A percentile compares a stretch with the other conserved stretches of the same genome.
Conservation (phyloP, 192 early-diverging fungal genomes). For the Coemansia sp. region DNA sequence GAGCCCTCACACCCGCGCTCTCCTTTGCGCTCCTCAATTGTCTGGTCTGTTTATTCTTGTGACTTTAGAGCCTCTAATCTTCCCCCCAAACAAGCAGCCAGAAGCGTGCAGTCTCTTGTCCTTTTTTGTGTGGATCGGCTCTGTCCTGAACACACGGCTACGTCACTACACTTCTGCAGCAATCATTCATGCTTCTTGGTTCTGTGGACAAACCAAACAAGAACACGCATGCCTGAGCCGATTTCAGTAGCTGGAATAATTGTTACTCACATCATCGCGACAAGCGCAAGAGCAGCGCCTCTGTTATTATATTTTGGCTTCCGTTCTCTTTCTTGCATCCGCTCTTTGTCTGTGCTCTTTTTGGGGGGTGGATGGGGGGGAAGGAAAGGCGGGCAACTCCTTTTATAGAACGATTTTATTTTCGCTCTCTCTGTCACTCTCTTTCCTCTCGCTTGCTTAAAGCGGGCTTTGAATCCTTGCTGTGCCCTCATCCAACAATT, state of each 20-base stretch:
- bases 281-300: background rate
- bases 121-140: background rate
- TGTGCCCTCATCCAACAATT: constrained; percentile 20
- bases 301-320: background rate
- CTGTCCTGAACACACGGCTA: background rate
- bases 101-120: background rate
- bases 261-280: background rate
- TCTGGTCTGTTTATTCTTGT: background rate
- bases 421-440: background rate
- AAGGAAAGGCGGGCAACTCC: background rate
- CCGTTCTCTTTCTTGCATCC: background rate
- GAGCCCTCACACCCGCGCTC: background rate
- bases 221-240: too few relatives aligned
- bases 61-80: background rate
- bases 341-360: constrained; percentile 13
- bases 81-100: background rate
- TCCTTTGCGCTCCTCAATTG: background rate
- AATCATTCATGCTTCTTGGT: background rate
- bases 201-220: background rate
- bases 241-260: too few relatives aligned
- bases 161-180: background rate
- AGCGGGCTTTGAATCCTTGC: constrained; percentile 41
- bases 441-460: constrained; percentile 23
- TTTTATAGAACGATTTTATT: constrained; percentile 5
- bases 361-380: background rate